Base-by-base conservation (phyloP, 306 rosid species). In the Cyclanthera cordifolia region DNA sequence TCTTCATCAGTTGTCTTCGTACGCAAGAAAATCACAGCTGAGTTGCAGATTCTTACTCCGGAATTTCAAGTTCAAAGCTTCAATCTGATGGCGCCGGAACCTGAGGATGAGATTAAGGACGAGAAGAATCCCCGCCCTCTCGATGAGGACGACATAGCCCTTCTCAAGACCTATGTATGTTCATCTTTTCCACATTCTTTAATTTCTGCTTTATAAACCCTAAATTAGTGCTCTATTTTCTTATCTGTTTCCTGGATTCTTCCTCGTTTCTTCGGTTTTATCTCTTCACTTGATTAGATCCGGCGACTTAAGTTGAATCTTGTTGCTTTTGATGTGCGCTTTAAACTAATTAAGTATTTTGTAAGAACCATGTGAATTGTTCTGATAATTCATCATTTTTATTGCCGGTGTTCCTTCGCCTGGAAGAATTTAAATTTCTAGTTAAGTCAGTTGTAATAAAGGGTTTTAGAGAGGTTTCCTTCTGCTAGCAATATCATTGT, bases 41-140 rank as follows among this genome's bases (percentile, higher is more conserved):
- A 66, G 71, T 45, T 47, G 39, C 71, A 46, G 71, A 66, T 23
- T 66, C 43, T 10, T 66, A 13, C 43, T 55, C 5, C 66, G 13
- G 21, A 24, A n/a, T 53, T 24, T 23, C 24, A 14, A 41, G 32
- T 69, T 51, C 14, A 30, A 75, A 53, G 57, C 72, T 67, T 37
- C 65, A 77, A 17, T 69, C 30, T 79, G n/a, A 94, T 94, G 99
- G 95, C 99, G 14, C 73, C 77, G 0, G 96, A 90, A 27, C 87
- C 83, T 2, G 99, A 94, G 59, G 92, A 90, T 39, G 96, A 90
- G 30, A 28, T 94, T 80, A 94, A 94, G 81, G 99, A 94, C 78
- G 99, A 94, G 96, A 94, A 94, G 88, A 94, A 88, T 75, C 97
- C 97, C 23, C 87, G 80, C 49, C 99, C 99, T 16, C 97, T 90